Evolutionary conservation across 169 alveolate genomes (phyloP).

Genomic region (Plasmodium gallinaceum): DNA sequence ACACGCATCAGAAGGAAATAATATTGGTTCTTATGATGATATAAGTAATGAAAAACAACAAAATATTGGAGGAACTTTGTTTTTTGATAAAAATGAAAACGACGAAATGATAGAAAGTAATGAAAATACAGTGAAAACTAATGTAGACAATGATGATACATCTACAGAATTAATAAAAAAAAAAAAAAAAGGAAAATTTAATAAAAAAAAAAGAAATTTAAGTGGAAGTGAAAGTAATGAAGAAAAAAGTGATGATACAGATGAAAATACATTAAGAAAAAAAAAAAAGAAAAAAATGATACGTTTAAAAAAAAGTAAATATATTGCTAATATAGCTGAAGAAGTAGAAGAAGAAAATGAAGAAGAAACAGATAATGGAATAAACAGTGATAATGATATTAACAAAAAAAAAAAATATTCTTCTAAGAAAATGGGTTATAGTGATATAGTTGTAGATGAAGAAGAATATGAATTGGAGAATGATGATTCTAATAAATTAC

Average conservation of each 20-base stretch:
- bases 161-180: not conserved
- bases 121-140: too few species aligned
- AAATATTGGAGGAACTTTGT: too few species aligned
- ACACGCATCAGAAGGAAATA: not conserved
- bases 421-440: not conserved
- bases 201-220: not conserved
- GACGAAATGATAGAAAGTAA: too few species aligned
- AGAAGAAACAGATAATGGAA: not conserved
- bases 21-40: not conserved
- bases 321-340: conserved; percentile 7
- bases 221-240: not conserved
- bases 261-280: not conserved
- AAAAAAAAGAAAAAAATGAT: conserved; percentile 23
- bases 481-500: conserved; percentile 32
- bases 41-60: too few species aligned
- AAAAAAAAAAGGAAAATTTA: conserved; percentile 1
- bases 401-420: conserved; percentile 11
- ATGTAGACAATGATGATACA: not conserved
- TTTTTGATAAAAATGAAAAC: too few species aligned
- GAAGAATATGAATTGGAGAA: conserved; percentile 28
- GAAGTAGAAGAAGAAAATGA: conserved; percentile 9
- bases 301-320: not conserved
- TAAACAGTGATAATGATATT: not conserved
- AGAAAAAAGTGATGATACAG: not conserved
- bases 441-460: not conserved